phyloP scores from a whole-genome alignment of 805 yeast species.

The Starmera dryadoides region DNA sequence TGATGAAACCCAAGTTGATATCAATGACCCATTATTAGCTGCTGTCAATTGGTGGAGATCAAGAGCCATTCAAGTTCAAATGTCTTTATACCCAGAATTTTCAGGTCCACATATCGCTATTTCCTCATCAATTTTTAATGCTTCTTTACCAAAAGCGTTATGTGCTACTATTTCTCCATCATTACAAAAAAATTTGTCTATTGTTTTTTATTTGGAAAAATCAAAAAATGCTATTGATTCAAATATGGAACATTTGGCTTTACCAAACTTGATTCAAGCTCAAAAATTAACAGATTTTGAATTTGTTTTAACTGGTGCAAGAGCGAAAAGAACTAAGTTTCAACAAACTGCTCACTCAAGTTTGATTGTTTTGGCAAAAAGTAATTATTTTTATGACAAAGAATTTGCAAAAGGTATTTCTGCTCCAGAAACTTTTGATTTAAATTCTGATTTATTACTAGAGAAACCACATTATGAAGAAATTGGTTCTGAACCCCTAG shows the following conservation, averaged over 20 bases:
- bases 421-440: slow-evolving; percentile 47
- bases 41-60: slow-evolving; percentile 70
- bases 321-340: slow-evolving; percentile 79
- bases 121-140: slow-evolving; percentile 25
- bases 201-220: slow-evolving; percentile 54
- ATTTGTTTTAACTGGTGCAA: slow-evolving; percentile 76
- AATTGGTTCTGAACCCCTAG: slow-evolving; percentile 40
- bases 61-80: slow-evolving; percentile 57
- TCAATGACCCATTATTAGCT: slow-evolving; percentile 24
- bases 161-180: slow-evolving; percentile 21
- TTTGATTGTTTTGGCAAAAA: slow-evolving; percentile 68
- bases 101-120: slow-evolving; percentile 37
- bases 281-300: slow-evolving; percentile 52
- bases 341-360: slow-evolving; percentile 70
- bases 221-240: slow-evolving; percentile 59
- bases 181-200: slow-evolving; percentile 30
- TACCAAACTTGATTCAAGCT: slow-evolving; percentile 48
- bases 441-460: slow-evolving; percentile 71
- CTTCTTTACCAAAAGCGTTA: slow-evolving; percentile 11
- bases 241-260: slow-evolving; percentile 54
- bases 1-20: slow-evolving; percentile 5
- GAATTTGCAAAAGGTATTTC: slow-evolving; percentile 23
- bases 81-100: slow-evolving; percentile 57
- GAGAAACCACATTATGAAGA: slow-evolving; percentile 70
- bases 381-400: slow-evolving; percentile 18